Percentiles rank a stretch among this genome's conserved stretches.
Conservation (phyloP, 352 stramenopile species). For the Pythium coloratum region DNA sequence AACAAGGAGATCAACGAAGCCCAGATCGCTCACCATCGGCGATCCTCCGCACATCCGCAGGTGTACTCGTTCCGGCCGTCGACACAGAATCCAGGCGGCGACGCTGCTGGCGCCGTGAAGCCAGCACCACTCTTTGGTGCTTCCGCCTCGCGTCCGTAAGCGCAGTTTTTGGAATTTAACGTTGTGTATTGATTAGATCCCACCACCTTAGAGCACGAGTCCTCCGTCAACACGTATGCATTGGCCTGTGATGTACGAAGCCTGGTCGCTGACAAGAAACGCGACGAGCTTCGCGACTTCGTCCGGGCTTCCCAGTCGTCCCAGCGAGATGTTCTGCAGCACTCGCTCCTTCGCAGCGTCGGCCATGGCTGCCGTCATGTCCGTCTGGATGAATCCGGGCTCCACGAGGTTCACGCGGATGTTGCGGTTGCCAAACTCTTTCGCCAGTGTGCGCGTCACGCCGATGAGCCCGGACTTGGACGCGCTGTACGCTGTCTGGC, state of each 20-base stretch:
- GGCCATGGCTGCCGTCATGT: conserved; percentile 75
- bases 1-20: conserved; percentile 93
- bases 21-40: conserved; percentile 70
- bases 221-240: conserved; percentile 81
- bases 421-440: conserved; percentile 79
- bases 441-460: conserved; percentile 78
- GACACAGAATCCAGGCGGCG: conserved; percentile 34
- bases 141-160: conserved; percentile 12
- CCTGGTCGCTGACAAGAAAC: conserved; percentile 75
- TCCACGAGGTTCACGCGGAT: conserved; percentile 89
- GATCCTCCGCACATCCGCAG: conserved; percentile 61
- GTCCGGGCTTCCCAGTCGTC: conserved; percentile 55
- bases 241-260: conserved; percentile 85
- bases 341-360: conserved; percentile 49
- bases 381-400: conserved; percentile 80
- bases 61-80: conserved; percentile 64
- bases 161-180: conserved; percentile 17
- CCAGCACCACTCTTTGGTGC: conserved; percentile 11
- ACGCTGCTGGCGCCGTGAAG: not conserved
- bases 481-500: conserved; percentile 80
- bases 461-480: conserved; percentile 78
- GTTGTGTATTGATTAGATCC: conserved; percentile 13
- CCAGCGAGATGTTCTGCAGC: conserved; percentile 55
- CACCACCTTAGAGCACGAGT: conserved; percentile 53
- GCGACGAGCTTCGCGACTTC: conserved; percentile 82